Conservation (phyloP, 805 yeast genomes). For the Sugiyamaella smithiae region DNA sequence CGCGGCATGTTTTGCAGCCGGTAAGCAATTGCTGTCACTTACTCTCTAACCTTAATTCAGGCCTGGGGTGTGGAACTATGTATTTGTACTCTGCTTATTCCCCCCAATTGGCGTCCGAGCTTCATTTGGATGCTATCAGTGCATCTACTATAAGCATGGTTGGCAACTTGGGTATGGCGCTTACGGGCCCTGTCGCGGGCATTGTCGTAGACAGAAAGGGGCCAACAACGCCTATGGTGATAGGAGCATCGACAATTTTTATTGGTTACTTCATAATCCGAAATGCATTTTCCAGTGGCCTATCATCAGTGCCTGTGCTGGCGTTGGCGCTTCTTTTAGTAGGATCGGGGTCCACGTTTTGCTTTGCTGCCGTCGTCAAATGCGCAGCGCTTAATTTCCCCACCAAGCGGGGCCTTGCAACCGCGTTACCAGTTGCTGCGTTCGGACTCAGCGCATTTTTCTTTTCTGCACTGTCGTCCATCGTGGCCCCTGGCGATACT, state of each 20-base stretch:
- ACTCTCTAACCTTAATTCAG: constrained; percentile 26
- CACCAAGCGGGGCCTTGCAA: constrained; percentile 64
- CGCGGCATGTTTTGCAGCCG: constrained; percentile 19
- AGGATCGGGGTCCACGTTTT: constrained; percentile 69
- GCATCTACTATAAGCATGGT: constrained; percentile 62
- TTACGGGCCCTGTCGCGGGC: constrained; percentile 71
- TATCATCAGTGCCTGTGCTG: constrained; percentile 38
- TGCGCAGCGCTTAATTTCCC: constrained; percentile 73
- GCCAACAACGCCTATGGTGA: constrained; percentile 45
- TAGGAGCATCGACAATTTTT: constrained; percentile 50
- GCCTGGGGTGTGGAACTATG: constrained; percentile 67
- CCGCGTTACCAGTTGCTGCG: constrained; percentile 70
- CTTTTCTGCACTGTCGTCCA: constrained; percentile 51
- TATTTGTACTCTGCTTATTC: constrained; percentile 75
- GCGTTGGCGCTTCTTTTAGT: constrained; percentile 50
- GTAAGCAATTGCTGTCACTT: too few species aligned
- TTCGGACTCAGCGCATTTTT: constrained; percentile 73
- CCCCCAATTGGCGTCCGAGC: constrained; percentile 64
- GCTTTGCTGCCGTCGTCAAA: constrained; percentile 63
- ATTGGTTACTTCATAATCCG: constrained; percentile 57
- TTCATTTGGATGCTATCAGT: constrained; percentile 59
- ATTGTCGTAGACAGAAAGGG: constrained; percentile 60
- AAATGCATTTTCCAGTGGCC: constrained; percentile 44
- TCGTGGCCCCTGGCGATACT: constrained; percentile 35
- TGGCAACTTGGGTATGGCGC: constrained; percentile 63